Conservation (phyloP, 495 filamentous ascomycete species). For the Cairneyella variabilis region DNA sequence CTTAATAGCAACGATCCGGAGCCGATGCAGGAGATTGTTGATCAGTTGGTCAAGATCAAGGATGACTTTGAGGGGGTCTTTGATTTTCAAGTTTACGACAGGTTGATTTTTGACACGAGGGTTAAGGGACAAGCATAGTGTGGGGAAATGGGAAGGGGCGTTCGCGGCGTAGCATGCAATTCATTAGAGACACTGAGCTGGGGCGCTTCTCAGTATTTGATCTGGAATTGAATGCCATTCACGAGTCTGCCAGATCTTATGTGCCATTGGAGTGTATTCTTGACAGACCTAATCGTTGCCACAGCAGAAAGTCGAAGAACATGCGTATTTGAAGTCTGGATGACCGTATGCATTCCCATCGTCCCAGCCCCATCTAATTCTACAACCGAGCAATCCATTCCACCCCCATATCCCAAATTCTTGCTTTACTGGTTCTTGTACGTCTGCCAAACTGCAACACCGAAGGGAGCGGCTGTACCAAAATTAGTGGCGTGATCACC, state of each 20-base stretch:
- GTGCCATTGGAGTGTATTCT: no score
- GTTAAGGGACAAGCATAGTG: constrained; percentile 14
- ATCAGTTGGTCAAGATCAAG: constrained; percentile 20
- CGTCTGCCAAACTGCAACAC: constrained; percentile 28
- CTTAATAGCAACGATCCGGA: constrained; percentile 16
- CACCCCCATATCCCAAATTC: neutral
- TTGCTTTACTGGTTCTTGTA: constrained; percentile 25
- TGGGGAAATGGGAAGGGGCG: neutral
- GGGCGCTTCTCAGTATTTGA: no score
- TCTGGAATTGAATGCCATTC: no score
- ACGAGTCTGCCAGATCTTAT: no score
- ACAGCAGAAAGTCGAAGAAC: no score
- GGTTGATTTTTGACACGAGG: constrained; percentile 25
- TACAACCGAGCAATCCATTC: constrained; percentile 1
- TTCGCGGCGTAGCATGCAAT: no score
- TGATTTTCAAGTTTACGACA: constrained; percentile 19
- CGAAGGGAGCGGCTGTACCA: constrained; percentile 19
- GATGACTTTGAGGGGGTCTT: constrained; percentile 20
- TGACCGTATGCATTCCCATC: constrained; percentile 3
- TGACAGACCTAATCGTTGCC: no score
- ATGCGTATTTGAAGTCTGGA: no score
- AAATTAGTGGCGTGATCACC: neutral
- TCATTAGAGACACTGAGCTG: no score
- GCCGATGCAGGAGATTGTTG: constrained; percentile 15
- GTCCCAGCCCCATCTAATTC: constrained; percentile 11